Percentiles rank a stretch among this genome's conserved stretches.
phyloP scores from a whole-genome alignment of 257 asterid genomes.

The Nicotiana tabacum region DNA sequence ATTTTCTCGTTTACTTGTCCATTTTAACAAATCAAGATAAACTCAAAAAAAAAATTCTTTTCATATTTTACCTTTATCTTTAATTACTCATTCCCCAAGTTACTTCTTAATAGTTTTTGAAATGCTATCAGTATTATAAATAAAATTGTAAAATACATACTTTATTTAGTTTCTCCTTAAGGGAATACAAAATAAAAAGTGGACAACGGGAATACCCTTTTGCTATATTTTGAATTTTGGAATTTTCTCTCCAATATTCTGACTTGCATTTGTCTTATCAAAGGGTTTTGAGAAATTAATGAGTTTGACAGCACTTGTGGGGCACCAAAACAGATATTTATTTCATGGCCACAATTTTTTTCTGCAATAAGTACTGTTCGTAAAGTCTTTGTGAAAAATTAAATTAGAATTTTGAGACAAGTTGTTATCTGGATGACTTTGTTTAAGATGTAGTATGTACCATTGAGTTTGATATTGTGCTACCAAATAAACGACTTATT shows the following conservation, averaged over 20 bases:
- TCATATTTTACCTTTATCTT: no score
- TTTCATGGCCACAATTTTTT: slow-evolving; percentile 44
- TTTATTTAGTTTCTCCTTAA: neutral
- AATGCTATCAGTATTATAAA: no score
- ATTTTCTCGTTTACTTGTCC: no score
- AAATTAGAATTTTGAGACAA: neutral
- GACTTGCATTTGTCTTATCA: slow-evolving; percentile 39
- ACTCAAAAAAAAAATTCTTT: no score
- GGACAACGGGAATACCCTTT: neutral
- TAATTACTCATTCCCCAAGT: no score
- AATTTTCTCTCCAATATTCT: slow-evolving; percentile 19
- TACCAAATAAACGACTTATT: slow-evolving; percentile 1
- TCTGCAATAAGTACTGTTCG: neutral
- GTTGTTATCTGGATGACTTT: neutral
- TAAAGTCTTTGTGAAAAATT: neutral
- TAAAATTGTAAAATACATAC: no score
- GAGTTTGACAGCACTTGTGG: slow-evolving; percentile 82
- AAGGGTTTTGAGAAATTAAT: slow-evolving; percentile 34
- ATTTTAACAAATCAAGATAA: no score
- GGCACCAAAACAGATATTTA: slow-evolving; percentile 59
- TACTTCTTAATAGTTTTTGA: no score
- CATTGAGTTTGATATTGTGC: slow-evolving; percentile 12
- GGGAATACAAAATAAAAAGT: no score
- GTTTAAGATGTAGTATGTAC: neutral
- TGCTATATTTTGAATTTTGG: slow-evolving; percentile 11